These are phyloP conservation scores for Dactylellina sp. DNA, from an alignment of 2,329 filamentous ascomycete genomes.

Conservation along the genomic window DNA sequence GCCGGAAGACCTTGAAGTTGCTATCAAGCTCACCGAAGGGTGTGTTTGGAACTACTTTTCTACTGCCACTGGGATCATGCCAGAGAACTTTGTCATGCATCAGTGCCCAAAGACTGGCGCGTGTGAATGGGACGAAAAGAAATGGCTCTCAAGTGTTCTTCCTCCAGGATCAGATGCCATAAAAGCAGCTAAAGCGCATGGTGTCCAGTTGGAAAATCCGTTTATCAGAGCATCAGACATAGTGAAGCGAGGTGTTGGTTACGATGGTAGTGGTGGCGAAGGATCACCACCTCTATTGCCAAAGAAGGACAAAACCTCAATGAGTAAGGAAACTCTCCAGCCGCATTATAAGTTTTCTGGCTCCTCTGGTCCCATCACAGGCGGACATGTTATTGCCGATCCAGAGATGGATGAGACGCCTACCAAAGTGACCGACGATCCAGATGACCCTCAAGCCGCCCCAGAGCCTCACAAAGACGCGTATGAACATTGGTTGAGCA, in stretches of 20 bases:
- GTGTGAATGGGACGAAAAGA: slow-evolving; percentile 69
- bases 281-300: slow-evolving; percentile 18
- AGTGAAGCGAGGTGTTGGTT: slow-evolving; percentile 36
- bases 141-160: slow-evolving; percentile 34
- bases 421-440: slow-evolving; percentile 21
- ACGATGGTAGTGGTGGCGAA: slow-evolving; percentile 22
- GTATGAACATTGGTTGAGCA: slow-evolving; percentile 36
- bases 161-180: slow-evolving; percentile 32
- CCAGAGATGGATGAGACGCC: slow-evolving; percentile 11
- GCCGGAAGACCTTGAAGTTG: slow-evolving; percentile 73
- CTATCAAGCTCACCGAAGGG: slow-evolving; percentile 73
- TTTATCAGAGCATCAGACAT: not conserved
- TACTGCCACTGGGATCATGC: slow-evolving; percentile 74
- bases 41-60: slow-evolving; percentile 77
- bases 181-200: slow-evolving; percentile 19
- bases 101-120: slow-evolving; percentile 67
- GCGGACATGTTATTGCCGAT: slow-evolving; percentile 10
- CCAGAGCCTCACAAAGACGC: slow-evolving; percentile 15
- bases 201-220: slow-evolving; percentile 15
- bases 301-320: not conserved
- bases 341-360: not conserved
- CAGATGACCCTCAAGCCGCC: not conserved
- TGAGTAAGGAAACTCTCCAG: not conserved
- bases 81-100: slow-evolving; percentile 69
- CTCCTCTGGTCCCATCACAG: not conserved